phyloP scores from a whole-genome alignment of 2,329 filamentous ascomycete species.

The Colletotrichum coccodes region DNA sequence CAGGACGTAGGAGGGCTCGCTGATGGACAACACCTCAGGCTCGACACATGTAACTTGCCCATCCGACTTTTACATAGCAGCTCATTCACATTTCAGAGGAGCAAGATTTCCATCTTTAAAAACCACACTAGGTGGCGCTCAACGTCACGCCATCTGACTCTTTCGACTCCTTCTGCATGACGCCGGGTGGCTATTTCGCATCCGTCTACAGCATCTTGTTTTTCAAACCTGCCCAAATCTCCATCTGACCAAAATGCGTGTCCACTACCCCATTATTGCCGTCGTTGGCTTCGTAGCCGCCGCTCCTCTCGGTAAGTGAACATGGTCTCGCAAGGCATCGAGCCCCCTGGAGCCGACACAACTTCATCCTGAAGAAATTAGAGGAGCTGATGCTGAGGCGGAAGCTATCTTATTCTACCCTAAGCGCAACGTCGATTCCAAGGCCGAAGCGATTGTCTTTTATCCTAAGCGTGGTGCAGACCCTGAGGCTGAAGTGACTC shows the following conservation, averaged over 20 bases:
- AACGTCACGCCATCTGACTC: neutral
- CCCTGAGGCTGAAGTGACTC: neutral
- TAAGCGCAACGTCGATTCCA: neutral
- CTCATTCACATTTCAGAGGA: neutral
- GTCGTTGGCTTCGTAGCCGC: neutral
- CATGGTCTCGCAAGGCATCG: neutral
- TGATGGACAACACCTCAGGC: neutral
- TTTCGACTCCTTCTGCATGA: neutral
- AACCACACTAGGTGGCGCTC: neutral
- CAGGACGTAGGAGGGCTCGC: no score
- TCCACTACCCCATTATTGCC: constrained; percentile 3
- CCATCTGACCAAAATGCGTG: neutral
- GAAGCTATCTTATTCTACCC: constrained; percentile 12
- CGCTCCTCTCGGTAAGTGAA: constrained; percentile 7
- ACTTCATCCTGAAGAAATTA: neutral
- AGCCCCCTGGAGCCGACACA: neutral
- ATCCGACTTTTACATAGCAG: no score
- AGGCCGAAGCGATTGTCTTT: neutral
- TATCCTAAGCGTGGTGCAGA: neutral
- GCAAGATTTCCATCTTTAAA: neutral
- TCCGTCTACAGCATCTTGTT: constrained; percentile 1
- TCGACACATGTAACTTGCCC: neutral
- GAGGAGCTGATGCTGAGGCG: neutral
- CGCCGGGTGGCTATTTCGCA: neutral
- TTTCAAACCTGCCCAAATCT: neutral